Evolutionary conservation across 306 rosid species (phyloP).

Genomic region (Sicyos baderoa): DNA sequence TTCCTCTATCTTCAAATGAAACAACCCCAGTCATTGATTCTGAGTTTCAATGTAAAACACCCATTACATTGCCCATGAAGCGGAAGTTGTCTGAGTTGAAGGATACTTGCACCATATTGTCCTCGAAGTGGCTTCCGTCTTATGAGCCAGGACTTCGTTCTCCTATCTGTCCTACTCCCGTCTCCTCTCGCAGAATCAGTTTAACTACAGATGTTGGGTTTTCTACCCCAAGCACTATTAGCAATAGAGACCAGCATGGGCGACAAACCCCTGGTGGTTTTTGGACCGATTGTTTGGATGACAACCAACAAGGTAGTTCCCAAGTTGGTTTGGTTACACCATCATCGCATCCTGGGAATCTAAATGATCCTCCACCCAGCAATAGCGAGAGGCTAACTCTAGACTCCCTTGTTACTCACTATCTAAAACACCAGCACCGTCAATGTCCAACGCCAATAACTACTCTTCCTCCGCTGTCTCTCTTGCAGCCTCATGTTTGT

Average conservation of each 20-base stretch:
- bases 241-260: constrained; percentile 44
- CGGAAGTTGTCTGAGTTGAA: constrained; percentile 62
- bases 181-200: constrained; percentile 41
- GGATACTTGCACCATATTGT: constrained; percentile 46
- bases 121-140: constrained; percentile 56
- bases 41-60: constrained; percentile 67
- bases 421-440: constrained; percentile 96
- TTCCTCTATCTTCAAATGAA: constrained; percentile 30
- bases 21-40: constrained; percentile 39
- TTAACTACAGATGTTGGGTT: constrained; percentile 48
- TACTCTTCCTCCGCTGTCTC: constrained; percentile 94
- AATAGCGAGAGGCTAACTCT: constrained; percentile 69
- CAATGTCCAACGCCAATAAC: constrained; percentile 98
- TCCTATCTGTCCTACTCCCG: constrained; percentile 59
- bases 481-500: constrained; percentile 84
- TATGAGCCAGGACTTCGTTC: constrained; percentile 73
- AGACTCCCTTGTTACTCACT: constrained; percentile 84
- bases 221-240: constrained; percentile 42
- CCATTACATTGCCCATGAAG: constrained; percentile 54
- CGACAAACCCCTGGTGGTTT: constrained; percentile 29
- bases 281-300: constrained; percentile 52
- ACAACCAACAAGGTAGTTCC: constrained; percentile 38
- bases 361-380: constrained; percentile 56
- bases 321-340: constrained; percentile 45
- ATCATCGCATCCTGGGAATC: constrained; percentile 42